A percentile compares a stretch with the other conserved stretches of the same genome.
Evolutionary conservation across 345 rosid species (phyloP).

Genomic region (Garcia nutans): DNA sequence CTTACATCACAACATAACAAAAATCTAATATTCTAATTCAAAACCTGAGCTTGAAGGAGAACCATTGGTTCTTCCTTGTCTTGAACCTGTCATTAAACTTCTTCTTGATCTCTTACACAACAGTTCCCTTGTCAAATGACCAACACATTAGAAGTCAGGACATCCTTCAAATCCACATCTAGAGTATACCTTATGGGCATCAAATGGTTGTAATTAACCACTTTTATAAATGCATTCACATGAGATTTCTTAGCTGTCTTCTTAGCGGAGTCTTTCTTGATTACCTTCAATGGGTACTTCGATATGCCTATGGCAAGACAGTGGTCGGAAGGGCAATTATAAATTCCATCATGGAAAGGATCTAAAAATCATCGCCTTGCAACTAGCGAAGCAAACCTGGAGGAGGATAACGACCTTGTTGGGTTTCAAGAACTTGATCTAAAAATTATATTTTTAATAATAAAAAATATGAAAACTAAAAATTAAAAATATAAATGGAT

Average conservation of each 20-base stretch:
- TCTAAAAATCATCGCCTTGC: conserved; percentile 7
- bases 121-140: neutral
- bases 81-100: conserved; percentile 16
- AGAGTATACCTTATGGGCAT: conserved; percentile 10
- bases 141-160: neutral
- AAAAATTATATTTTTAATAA: too few species aligned
- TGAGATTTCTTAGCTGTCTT: conserved; percentile 15
- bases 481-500: too few species aligned
- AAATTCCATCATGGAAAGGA: conserved; percentile 7
- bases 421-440: conserved; percentile 12
- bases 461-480: too few species aligned
- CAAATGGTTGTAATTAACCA: conserved; percentile 12
- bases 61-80: conserved; percentile 12
- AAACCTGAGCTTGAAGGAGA: conserved; percentile 18
- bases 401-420: conserved; percentile 12
- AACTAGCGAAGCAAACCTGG: conserved; percentile 9
- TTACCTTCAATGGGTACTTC: conserved; percentile 11
- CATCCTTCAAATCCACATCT: conserved; percentile 16
- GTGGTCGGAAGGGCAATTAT: conserved; percentile 10
- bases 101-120: conserved; percentile 7
- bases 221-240: conserved; percentile 10
- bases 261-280: conserved; percentile 9
- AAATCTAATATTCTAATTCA: neutral
- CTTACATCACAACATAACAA: conserved; percentile 1
- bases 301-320: conserved; percentile 10